Evolutionary conservation across 208 protist genomes (phyloP), one percentile per base, ranked within the genome.

Genomic region (Endotrypanum monterogeii): DNA sequence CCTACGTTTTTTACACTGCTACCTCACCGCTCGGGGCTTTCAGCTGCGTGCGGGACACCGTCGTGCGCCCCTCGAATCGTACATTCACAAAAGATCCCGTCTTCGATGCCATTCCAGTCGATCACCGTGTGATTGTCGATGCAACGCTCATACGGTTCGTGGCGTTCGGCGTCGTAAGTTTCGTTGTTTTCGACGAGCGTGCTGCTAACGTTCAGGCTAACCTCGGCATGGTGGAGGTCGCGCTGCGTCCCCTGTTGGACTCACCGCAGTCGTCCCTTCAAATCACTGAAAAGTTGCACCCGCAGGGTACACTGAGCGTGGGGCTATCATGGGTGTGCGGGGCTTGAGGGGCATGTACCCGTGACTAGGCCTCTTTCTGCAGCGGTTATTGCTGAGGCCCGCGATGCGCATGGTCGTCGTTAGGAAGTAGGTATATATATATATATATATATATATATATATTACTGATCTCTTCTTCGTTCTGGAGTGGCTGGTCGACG

Each of bases 1-100:
- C 92, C 20, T 97, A 95, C 71, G 85, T 97, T 23, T 97, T 97
- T 71, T 95, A 95, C 88, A 95, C 93, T 1, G 81, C 86, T 12
- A 57, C 83, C 3, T 83, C 79, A 1, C 79, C 86, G 25, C 41
- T 76, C 9, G 77, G 73, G 2, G 76, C 71, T 32, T 52, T 94
- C 23, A 84, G 63, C 73, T 89, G 82, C 54, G 68, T 94, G 44
- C 85, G 84, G n/a, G 92, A 96, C 79, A 91, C 89, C 35, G 87
- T 91, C 12, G 88, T 96, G 50, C 83, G 73, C 3, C 79, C 89
- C 0, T 73, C 65, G 20, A 87, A 80, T 41, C 74, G 76, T 28
- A 28, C 78, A 12, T 83, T 86, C 56, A 89, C 87, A 0, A 82
- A 81, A 0, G 78, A 91, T 50, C 83, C 89, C 11, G 83, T 85